Evolutionary conservation across 2,329 filamentous ascomycete genomes (phyloP), one percentile per base, ranked within the genome.

Genomic region (Sporothrix brunneoviolacea): DNA sequence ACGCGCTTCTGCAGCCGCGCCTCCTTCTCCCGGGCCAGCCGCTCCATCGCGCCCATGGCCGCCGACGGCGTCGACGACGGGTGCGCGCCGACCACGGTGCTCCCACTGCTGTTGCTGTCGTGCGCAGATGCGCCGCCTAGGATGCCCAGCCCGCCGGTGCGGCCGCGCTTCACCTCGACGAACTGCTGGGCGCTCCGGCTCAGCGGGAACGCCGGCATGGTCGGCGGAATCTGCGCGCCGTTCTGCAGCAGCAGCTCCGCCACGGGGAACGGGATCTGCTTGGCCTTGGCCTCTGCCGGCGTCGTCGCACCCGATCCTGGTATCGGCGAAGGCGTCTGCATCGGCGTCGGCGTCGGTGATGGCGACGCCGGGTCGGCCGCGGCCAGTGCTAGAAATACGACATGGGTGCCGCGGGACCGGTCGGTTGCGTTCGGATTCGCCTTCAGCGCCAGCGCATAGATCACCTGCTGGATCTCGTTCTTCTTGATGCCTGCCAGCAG

Each of bases 201-300:
- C 10, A 98, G 76, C 1, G 90, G 89, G 58, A 97, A 91, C 0
- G 88, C 85, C 1, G 91, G 88, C 54, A 86, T 74, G 2, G 81
- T 72, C 1, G 73, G 64, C 0, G 93, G 91, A 30, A 97, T 85
- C 55, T 95, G 86, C 4, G 91, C 91, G 15, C 93, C 93, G 62
- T 98, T 97, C 60, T 97, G 94, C 13, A 95, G 74, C 13, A 98
- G 76, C 53, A 98, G 71, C 66, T 98, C 93, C 13, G 93, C 93
- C 37, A 97, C 76, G 0, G 93, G 84, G 64, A 98, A 98, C 0
- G 91, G 79, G 8, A 83, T 75, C 3, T 73, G 64, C 57, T 80
- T 82, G 65, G 69, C 43, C 62, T 77, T 54, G 38, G 72, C 61
- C 4, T 73, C 58, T 60, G 55, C 18, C 4, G 51, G 21, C 8